Base-by-base conservation (phyloP, 1,139 yeast genomes). In the Spencermartinsiella ligniputridi region DNA sequence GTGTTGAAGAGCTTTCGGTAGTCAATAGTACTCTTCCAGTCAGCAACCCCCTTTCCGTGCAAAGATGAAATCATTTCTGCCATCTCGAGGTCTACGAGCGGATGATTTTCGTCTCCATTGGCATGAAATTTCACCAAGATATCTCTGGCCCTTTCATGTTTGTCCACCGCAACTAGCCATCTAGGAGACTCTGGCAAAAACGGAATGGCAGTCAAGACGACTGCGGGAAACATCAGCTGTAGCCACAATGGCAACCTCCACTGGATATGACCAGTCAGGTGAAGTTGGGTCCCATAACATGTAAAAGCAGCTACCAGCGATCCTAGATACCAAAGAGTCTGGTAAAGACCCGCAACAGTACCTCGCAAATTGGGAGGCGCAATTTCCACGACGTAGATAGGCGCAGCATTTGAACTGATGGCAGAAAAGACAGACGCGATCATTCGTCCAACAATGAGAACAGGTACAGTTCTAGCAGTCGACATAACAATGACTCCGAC, bases 341-440 rank as follows among this genome's bases (percentile, higher is more conserved):
- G 48, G 42, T 46, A 43, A 16, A 45, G n/a, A 18, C 48, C 52
- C 13, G 47, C 40, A 3, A 41, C 76, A 20, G 87, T 78, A 50
- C 86, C 86, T 61, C 86, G 72, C 16, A 72, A 74, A 35, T 66
- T 67, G 27, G 79, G 77, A 41, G 78, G 59, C 76, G 77, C 51
- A 76, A 76, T 74, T 56, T 80, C 87, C 21, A 81, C 72, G 66
- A 81, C 80, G 76, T 78, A 77, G 44, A 78, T 66, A 6, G 83
- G 83, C 24, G 81, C 70, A 41, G 76, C 76, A 58, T 76, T 69
- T 13, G 80, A 74, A 4, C 46, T 43, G 11, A 48, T 29, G 6
- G 40, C 39, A 9, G 45, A 35, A 40, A 46, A 46, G 37, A 46
- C 48, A 2, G 51, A 44, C 36, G 48, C 35, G 24, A 49, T 18